A percentile compares a stretch with the other conserved stretches of the same genome.
Conservation (phyloP, 2,329 filamentous ascomycete species). For the Hirsutella minnesotensis region DNA sequence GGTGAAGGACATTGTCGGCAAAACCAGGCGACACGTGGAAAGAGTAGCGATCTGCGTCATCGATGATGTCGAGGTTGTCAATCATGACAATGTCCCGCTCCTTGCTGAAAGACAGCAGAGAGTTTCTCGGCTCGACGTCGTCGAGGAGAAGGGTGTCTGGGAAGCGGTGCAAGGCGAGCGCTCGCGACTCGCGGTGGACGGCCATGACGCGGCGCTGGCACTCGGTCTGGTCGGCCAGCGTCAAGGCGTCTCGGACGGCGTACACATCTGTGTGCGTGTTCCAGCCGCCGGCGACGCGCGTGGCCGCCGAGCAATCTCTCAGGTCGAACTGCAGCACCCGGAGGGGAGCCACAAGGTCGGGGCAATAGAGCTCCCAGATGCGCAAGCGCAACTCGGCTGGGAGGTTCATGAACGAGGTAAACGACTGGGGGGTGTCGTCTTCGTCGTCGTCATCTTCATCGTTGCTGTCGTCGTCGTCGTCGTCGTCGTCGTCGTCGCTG, state of each 20-base stretch:
- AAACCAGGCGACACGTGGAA: constrained; percentile 13
- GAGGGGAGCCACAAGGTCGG: constrained; percentile 11
- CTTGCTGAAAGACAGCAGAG: constrained; percentile 17
- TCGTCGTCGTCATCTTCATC: neutral
- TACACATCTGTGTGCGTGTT: constrained; percentile 1
- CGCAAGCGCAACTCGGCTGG: constrained; percentile 21
- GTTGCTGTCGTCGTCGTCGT: neutral
- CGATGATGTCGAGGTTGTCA: neutral
- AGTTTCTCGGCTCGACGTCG: constrained; percentile 8
- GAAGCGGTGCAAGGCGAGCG: constrained; percentile 15
- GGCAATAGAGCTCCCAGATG: constrained; percentile 21
- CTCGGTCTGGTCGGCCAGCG: constrained; percentile 16
- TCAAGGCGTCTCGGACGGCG: constrained; percentile 11
- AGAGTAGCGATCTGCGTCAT: neutral
- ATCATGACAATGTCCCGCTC: constrained; percentile 19
- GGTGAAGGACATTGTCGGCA: constrained; percentile 15
- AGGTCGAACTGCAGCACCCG: constrained; percentile 10
- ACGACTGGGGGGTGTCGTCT: constrained; percentile 2
- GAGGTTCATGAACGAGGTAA: constrained; percentile 14
- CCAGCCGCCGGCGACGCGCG: neutral
- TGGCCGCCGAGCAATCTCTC: no score
- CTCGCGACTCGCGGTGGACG: constrained; percentile 23
- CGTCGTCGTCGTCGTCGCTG: neutral
- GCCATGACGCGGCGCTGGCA: constrained; percentile 18
- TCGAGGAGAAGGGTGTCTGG: constrained; percentile 21